phyloP scores from a whole-genome alignment of 176 grass and related monocot species.

The Oryza glaberrima region DNA sequence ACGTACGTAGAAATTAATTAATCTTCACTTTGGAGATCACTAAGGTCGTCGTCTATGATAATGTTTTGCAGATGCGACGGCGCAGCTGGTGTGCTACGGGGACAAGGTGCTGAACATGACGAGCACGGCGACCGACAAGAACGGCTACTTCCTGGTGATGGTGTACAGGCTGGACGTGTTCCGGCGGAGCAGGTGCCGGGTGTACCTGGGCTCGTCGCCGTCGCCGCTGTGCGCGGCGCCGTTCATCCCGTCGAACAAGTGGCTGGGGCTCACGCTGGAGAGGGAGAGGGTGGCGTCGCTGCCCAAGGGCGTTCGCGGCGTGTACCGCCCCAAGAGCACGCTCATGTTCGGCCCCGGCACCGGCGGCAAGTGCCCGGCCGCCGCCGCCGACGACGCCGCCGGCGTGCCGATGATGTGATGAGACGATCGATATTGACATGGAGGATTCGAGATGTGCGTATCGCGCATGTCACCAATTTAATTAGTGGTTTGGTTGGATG shows the following conservation, averaged over 20 bases:
- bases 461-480: background rate
- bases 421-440: background rate
- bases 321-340: constrained; percentile 26
- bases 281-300: background rate
- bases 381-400: no score
- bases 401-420: background rate
- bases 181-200: constrained; percentile 24
- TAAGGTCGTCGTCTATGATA: no score
- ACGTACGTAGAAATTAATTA: no score
- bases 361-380: constrained; percentile 31
- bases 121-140: constrained; percentile 33
- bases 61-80: constrained; percentile 42
- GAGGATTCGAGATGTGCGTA: background rate
- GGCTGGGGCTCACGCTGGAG: constrained; percentile 37
- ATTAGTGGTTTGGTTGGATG: background rate
- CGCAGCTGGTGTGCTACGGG: constrained; percentile 53
- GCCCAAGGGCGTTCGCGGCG: constrained; percentile 22
- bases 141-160: constrained; percentile 50
- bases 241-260: constrained; percentile 22
- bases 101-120: constrained; percentile 49
- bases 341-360: constrained; percentile 44
- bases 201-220: constrained; percentile 47
- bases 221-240: constrained; percentile 34
- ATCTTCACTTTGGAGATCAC: background rate
- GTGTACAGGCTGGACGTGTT: constrained; percentile 50